These are phyloP conservation scores for Aureoboletus auriporus DNA, from an alignment of 768 basidiomycete genomes.

Conservation along the genomic window DNA sequence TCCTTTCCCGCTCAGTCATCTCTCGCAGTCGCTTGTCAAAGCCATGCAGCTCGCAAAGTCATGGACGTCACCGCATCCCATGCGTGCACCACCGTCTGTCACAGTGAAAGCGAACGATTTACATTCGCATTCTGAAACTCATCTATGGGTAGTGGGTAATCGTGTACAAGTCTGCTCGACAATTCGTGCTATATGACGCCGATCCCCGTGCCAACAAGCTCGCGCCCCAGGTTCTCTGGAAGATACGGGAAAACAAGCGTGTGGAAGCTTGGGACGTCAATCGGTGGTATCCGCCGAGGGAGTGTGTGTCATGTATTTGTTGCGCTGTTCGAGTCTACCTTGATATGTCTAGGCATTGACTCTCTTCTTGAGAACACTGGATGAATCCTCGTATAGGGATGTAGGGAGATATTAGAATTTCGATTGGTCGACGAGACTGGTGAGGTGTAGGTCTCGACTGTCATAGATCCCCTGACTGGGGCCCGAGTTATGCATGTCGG, in stretches of 20 bases:
- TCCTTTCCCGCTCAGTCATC: neutral
- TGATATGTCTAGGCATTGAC: no score
- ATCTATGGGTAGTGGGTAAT: slow-evolving; percentile 6
- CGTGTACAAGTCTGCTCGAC: neutral
- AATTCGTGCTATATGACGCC: slow-evolving; percentile 2
- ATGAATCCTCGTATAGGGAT: no score
- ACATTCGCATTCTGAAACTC: neutral
- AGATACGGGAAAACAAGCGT: rapidly evolving
- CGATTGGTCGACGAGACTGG: neutral
- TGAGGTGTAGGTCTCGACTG: neutral
- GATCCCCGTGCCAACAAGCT: neutral
- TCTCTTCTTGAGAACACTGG: no score
- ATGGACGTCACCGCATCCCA: neutral
- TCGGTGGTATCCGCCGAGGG: neutral
- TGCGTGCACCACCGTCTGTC: neutral
- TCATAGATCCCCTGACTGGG: neutral
- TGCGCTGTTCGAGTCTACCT: neutral
- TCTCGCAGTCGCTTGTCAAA: slow-evolving; percentile 1
- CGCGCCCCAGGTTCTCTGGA: neutral
- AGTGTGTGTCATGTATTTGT: neutral
- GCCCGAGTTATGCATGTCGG: no score
- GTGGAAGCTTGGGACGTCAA: neutral
- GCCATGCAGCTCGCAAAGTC: neutral
- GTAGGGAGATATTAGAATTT: neutral
- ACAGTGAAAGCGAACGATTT: neutral